Percentiles rank a stretch among this genome's conserved stretches.
phyloP scores from a whole-genome alignment of 2,329 filamentous ascomycete genomes.

The Paramyrothecium sp. region DNA sequence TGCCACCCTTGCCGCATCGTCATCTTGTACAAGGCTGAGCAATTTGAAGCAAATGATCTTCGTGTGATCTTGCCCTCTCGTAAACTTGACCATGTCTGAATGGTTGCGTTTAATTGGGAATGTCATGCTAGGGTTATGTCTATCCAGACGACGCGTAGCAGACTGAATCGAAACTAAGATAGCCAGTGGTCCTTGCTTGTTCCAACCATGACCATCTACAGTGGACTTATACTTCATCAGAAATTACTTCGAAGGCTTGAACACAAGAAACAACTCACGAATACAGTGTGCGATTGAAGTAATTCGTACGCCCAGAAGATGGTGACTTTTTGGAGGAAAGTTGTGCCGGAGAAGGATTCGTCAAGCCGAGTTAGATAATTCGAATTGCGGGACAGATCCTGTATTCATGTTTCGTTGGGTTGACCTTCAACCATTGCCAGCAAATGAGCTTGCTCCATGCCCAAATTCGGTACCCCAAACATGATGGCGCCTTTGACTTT shows the following conservation, averaged over 20 bases:
- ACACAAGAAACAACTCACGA: neutral
- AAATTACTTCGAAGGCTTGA: neutral
- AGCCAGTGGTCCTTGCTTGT: neutral
- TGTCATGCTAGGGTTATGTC: neutral
- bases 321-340: neutral
- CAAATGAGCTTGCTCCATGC: neutral
- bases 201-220: neutral
- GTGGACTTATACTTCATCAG: neutral
- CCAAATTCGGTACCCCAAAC: slow-evolving; percentile 1
- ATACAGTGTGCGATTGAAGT: neutral
- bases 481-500: neutral
- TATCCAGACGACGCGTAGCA: neutral
- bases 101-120: neutral
- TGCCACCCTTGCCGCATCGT: neutral
- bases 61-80: neutral
- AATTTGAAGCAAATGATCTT: neutral
- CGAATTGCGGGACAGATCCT: neutral
- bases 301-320: neutral
- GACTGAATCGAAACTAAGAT: neutral
- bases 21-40: neutral
- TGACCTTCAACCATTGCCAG: neutral
- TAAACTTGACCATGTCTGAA: slow-evolving; percentile 1
- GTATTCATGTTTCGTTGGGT: neutral
- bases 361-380: neutral
- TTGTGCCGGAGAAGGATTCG: neutral